Base-by-base conservation (phyloP, 495 filamentous ascomycete genomes). In the Penicillium canariense region DNA sequence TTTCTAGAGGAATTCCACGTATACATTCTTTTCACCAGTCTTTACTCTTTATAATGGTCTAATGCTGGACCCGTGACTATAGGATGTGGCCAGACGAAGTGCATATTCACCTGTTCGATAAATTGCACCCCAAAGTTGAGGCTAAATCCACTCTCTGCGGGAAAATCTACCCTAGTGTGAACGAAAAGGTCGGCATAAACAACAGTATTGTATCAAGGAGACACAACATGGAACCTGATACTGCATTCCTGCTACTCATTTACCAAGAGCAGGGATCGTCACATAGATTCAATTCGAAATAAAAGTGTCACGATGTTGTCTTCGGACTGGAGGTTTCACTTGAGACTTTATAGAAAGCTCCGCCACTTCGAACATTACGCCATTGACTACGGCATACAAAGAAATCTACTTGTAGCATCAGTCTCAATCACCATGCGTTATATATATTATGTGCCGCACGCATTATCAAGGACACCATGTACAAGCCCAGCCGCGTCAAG, bases 381-480 rank as follows among this genome's bases (percentile, higher is more conserved):
- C 6, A 34, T n/a, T 34, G 10, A 23, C 40, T 26, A 26, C 40
- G 5, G 27, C 4, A 6, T 28, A 30, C 23, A 28, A 3, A 17
- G 18, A 5, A 23, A 9, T 5, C 18, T 23, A 46, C 43, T 7
- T 15, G 43, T 12, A 46, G 3, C 1, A 42, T 31, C n/a, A 28
- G 45, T 15, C 20, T 42, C 26, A 32, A 30, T 35, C 40, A 42
- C 34, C 52, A 59, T 62, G 48, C 48, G 53, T 51, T 50, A 44
- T 54, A 49, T 59, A 25, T 42, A 54, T 43, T 61, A 59, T 65
- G 50, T 52, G 43, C 52, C 39, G 51, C 52, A 48, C 56, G 46
- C 55, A 60, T 61, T 52, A 30, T 56, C 39, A 36, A 52, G 52
- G 56, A 63, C 56, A 59, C 59, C 56, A 60, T 63, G 49, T 62